Evolutionary conservation across 805 yeast species (phyloP), one percentile per base, ranked within the genome.

Genomic region (Monosporozyma solicola): DNA sequence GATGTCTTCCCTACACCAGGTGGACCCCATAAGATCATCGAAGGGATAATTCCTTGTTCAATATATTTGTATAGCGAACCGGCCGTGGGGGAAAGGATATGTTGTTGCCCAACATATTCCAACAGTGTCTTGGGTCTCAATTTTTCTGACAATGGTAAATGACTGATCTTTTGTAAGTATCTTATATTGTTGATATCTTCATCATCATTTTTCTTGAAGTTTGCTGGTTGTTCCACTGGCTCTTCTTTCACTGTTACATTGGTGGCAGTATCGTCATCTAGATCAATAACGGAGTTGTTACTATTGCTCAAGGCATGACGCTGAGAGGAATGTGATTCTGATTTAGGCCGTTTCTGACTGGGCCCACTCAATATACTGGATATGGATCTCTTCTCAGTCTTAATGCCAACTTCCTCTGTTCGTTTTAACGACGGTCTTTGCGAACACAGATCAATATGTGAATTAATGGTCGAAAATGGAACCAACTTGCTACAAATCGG

Each of bases 1-100:
- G 97, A 85, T 0, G 99, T 94, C 64, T 94, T 94, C 0, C 75
- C 92, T 2, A 89, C 91, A 0, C 99, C 99, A 1, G 97, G 95
- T 0, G 96, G 96, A 0, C 99, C 99, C 87, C 94, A 86, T 5
- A 94, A 70, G 1, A 94, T 81, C 81, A 94, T 76, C 0, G 97
- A 89, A 1, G 97, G 97, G 7, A 87, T 72, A 48, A 75, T 72
- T n/a, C 84, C 68, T 20, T 77, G 70, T 39, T 77, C 74, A 1
- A 91, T 74, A 55, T 86, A 86, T 47, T 83, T 83, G 29, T 81
- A 71, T 2, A 92, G 70, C 2, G 83, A 72, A 0, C 97, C 95
- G 7, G 74, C 72, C 9, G 67, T 60, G 1, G 71, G 68, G 0
- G 87, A 85, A 4, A 92, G 73, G 2, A 94, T 69, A 68, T 91